Evolutionary conservation across 208 protist species (phyloP), one percentile per base, ranked within the genome.

Genomic region (Trypanosoma congolense): DNA sequence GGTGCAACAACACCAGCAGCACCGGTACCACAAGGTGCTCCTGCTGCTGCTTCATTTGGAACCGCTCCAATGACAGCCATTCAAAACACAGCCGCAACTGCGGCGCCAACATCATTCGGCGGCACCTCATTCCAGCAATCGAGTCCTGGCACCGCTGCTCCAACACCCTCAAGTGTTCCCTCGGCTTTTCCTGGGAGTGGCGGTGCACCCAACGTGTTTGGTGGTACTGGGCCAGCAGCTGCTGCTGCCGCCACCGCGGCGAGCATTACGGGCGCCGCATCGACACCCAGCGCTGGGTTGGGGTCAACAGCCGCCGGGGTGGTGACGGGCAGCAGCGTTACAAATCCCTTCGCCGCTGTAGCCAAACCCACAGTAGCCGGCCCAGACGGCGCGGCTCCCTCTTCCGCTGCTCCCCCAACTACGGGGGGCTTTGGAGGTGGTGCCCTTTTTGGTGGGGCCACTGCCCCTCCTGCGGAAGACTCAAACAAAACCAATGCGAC

Each of bases 91-190:
- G n/a, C n/a, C n/a, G n/a, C n/a, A n/a, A n/a, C n/a, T n/a, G n/a
- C n/a, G n/a, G n/a, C n/a, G n/a, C n/a, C n/a, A n/a, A n/a, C n/a
- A n/a, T n/a, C n/a, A n/a, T n/a, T n/a, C n/a, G n/a, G n/a, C n/a
- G n/a, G n/a, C n/a, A n/a, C n/a, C n/a, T n/a, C n/a, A n/a, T n/a
- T n/a, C n/a, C n/a, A n/a, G n/a, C n/a, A 5, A 49, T 40, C 12
- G 57, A 36, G 56, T 62, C 22, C 41, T 29, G 65, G 64, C 2
- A 67, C 65, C 38, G 68, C 56, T 60, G 30, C 62, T 12, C 19
- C 40, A 31, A 19, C 29, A 28, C 45, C 48, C 31, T 4, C 64
- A 45, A 14, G 22, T 35, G 19, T 48, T 61, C 19, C 33, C 29
- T 24, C 55, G 5, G 33, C 49, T 30, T 26, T 44, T 18, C 16